Percentiles rank a stretch among this genome's conserved stretches.
phyloP scores from a whole-genome alignment of 257 asterid species.

The Vinca minor region DNA sequence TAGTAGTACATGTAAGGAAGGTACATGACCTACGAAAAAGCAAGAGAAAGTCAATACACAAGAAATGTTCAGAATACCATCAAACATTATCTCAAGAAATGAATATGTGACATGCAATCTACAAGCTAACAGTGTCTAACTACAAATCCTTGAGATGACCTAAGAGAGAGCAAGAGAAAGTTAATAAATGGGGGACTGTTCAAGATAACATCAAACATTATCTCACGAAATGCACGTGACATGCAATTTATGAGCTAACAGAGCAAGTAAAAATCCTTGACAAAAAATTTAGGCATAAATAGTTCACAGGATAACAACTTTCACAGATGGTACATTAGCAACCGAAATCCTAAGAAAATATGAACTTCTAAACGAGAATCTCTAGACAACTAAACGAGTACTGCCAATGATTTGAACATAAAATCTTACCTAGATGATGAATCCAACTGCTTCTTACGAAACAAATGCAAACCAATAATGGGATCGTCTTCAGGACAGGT shows the following conservation, averaged over 20 bases:
- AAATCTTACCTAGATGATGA: constrained; percentile 45
- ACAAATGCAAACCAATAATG: constrained; percentile 59
- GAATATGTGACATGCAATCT: neutral
- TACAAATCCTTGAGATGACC: neutral
- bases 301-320: neutral
- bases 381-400: neutral
- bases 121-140: neutral
- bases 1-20: constrained; percentile 58
- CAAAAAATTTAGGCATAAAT: neutral
- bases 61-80: neutral
- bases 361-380: neutral
- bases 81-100: neutral
- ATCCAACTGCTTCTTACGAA: constrained; percentile 37
- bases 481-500: constrained; percentile 37
- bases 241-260: too few relatives aligned
- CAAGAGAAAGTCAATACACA: too few relatives aligned
- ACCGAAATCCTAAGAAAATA: neutral
- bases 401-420: neutral
- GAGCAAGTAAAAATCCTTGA: too few relatives aligned
- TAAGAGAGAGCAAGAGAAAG: too few relatives aligned
- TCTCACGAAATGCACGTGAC: too few relatives aligned
- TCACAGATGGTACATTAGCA: neutral
- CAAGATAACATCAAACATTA: too few relatives aligned
- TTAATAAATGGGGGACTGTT: too few relatives aligned
- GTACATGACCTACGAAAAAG: constrained; percentile 47